These are phyloP conservation scores for Picea mariana DNA, from an alignment of 83 land plant genomes.

Conservation along the genomic window DNA sequence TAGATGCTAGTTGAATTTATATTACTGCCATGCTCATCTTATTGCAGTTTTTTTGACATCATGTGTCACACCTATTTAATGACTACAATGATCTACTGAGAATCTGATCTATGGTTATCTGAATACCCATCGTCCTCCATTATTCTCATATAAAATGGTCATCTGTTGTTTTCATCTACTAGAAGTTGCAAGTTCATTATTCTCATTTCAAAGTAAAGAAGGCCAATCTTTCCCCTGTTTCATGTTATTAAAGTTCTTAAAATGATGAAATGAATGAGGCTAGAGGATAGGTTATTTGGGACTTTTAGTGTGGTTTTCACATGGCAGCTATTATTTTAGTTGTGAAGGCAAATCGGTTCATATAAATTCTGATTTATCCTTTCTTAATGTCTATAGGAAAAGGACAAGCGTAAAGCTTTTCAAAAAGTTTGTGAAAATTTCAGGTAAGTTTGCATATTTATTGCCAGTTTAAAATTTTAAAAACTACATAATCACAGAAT, in stretches of 20 bases:
- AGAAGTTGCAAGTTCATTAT: too few species aligned
- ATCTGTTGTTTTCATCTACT: not conserved
- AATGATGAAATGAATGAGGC: too few species aligned
- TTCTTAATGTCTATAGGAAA: slow-evolving; percentile 48
- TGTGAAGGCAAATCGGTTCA: not conserved
- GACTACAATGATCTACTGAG: not conserved
- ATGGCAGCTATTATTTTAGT: not conserved
- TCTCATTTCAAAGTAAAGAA: too few species aligned
- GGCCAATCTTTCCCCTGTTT: too few species aligned
- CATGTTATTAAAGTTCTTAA: too few species aligned
- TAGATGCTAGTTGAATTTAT: not conserved
- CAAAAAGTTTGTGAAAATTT: slow-evolving; percentile 84
- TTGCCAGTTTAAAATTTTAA: not conserved
- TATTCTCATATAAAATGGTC: not conserved
- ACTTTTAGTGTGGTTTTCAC: not conserved
- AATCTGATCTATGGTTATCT: not conserved
- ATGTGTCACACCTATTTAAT: not conserved
- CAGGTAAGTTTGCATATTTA: slow-evolving; percentile 50
- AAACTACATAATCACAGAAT: not conserved
- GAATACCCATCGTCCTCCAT: not conserved
- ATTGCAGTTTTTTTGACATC: not conserved
- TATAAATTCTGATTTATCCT: not conserved
- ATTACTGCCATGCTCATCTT: not conserved
- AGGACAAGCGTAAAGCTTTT: slow-evolving; percentile 88
- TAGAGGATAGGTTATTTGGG: not conserved